phyloP scores from a whole-genome alignment of 306 rosid species.

The Citrullus amarus region DNA sequence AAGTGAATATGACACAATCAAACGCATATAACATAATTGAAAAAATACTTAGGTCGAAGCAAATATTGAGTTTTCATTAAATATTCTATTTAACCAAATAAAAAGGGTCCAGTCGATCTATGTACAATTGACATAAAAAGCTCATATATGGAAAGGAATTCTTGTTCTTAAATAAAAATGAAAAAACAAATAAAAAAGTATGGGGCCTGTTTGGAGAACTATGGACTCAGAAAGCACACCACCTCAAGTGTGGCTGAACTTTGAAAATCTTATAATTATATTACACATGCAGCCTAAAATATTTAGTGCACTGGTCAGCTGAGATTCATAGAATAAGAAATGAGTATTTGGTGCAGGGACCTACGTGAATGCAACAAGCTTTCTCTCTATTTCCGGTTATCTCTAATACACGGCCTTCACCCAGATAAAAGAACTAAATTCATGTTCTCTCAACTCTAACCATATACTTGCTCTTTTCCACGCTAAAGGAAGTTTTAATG shows the following conservation, averaged over 20 bases:
- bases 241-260: too few species aligned
- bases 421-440: neutral
- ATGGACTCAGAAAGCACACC: neutral
- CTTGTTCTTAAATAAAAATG: neutral
- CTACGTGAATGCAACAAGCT: neutral
- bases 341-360: neutral
- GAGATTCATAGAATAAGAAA: neutral
- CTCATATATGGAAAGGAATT: neutral
- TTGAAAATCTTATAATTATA: too few species aligned
- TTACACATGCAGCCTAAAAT: neutral
- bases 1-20: conserved; percentile 9
- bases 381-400: neutral
- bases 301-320: neutral
- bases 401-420: neutral
- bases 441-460: neutral
- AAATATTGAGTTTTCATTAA: neutral
- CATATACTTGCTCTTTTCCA: neutral
- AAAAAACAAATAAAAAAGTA: neutral
- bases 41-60: neutral
- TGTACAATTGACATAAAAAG: neutral
- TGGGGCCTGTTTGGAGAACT: neutral
- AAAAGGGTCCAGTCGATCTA: neutral
- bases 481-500: neutral
- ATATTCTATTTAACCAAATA: neutral
- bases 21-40: neutral